A percentile compares a stretch with the other conserved stretches of the same genome.
These are phyloP conservation scores for Starmerella gropengiesseri DNA, from an alignment of 805 yeast species.

Conservation along the genomic window DNA sequence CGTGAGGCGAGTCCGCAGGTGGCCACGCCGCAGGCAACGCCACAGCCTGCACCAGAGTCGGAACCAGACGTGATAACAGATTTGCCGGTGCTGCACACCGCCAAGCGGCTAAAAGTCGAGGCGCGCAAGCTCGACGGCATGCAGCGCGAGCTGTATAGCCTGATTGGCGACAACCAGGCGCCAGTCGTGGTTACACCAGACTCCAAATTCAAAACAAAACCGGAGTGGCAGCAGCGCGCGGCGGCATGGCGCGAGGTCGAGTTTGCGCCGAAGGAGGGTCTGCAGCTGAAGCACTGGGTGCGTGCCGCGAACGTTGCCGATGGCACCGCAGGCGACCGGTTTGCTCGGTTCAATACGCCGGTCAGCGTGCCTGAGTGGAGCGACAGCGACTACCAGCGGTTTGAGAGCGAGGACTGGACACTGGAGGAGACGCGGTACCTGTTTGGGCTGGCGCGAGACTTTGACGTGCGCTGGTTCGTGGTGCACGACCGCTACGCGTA, in stretches of 20 bases:
- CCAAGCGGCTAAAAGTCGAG: conserved; percentile 28
- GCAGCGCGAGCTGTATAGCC: conserved; percentile 78
- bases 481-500: conserved; percentile 46
- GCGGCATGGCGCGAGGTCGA: conserved; percentile 71
- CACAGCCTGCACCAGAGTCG: not conserved
- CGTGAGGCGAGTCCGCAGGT: not conserved
- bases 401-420: conserved; percentile 47
- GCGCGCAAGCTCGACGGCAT: conserved; percentile 44
- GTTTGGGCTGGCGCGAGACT: conserved; percentile 48
- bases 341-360: conserved; percentile 61
- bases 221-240: conserved; percentile 50
- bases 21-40: conserved; percentile 3
- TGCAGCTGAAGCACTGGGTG: conserved; percentile 73
- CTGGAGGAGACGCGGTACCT: conserved; percentile 68
- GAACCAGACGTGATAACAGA: conserved; percentile 16
- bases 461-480: conserved; percentile 61
- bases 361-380: conserved; percentile 61
- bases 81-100: conserved; percentile 20
- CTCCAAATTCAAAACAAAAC: conserved; percentile 50
- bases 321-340: conserved; percentile 42
- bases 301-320: conserved; percentile 30
- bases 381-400: conserved; percentile 47
- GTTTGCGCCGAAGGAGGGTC: conserved; percentile 45
- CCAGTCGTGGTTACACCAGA: conserved; percentile 50
- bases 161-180: conserved; percentile 87